phyloP scores from a whole-genome alignment of 1,284 basidiomycete genomes.

The Peniophora sp. region DNA sequence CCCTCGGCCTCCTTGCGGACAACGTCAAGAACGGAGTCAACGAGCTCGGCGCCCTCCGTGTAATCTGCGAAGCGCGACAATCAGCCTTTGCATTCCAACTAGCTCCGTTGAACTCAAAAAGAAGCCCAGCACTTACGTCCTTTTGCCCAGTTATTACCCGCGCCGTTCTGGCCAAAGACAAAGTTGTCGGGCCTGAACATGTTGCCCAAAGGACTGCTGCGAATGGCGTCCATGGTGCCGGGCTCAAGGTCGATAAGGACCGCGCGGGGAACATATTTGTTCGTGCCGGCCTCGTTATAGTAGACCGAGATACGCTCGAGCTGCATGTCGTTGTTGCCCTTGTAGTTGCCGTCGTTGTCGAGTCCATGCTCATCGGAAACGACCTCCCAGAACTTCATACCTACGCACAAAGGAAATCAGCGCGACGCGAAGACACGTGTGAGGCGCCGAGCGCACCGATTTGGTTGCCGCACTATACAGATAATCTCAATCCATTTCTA shows the following conservation, averaged over 20 bases:
- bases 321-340: conserved; percentile 91
- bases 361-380: conserved; percentile 98
- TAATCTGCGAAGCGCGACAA: conserved; percentile 49
- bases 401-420: conserved; percentile 26
- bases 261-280: conserved; percentile 96
- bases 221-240: conserved; percentile 94
- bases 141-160: conserved; percentile 97
- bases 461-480: conserved; percentile 87
- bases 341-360: conserved; percentile 87
- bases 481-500: conserved; percentile 9
- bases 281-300: conserved; percentile 86
- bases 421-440: not conserved
- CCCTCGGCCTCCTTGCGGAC: conserved; percentile 87
- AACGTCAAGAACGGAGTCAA: conserved; percentile 88
- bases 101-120: conserved; percentile 18
- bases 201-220: conserved; percentile 74
- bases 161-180: conserved; percentile 84
- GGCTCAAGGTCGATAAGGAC: conserved; percentile 94
- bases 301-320: conserved; percentile 97
- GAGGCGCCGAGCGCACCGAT: conserved; percentile 53
- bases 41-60: conserved; percentile 93
- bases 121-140: conserved; percentile 55
- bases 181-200: conserved; percentile 97
- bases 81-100: conserved; percentile 7
- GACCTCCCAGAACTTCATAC: conserved; percentile 99